These are phyloP conservation scores for Xylariaceae sp. DNA, from an alignment of 2,329 filamentous ascomycete genomes.

Conservation along the genomic window DNA sequence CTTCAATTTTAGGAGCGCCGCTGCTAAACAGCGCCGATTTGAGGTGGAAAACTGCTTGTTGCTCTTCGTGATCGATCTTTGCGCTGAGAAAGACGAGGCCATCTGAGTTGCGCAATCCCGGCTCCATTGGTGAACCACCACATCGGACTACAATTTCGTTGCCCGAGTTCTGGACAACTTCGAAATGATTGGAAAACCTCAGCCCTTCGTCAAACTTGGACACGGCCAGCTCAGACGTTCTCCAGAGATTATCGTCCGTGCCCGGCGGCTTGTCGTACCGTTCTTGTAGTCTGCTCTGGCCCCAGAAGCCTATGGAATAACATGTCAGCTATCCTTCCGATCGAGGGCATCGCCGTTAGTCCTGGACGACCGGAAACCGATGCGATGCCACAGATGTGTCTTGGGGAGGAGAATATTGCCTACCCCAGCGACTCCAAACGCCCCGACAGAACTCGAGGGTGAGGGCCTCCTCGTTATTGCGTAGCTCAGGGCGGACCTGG, in stretches of 20 bases:
- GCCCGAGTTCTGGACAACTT: slow-evolving; percentile 29
- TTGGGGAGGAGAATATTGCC: slow-evolving; percentile 22
- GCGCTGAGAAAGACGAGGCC: slow-evolving; percentile 30
- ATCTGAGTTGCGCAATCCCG: slow-evolving; percentile 28
- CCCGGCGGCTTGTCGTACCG: slow-evolving; percentile 29
- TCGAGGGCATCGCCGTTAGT: background rate
- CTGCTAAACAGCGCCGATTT: slow-evolving; percentile 31
- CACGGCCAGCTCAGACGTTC: slow-evolving; percentile 25
- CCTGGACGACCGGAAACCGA: no score
- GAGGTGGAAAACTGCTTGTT: slow-evolving; percentile 28
- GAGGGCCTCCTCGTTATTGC: slow-evolving; percentile 55
- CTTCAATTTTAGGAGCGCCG: slow-evolving; percentile 18
- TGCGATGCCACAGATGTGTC: no score
- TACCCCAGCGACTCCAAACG: slow-evolving; percentile 64
- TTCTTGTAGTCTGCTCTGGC: slow-evolving; percentile 29
- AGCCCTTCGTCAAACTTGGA: slow-evolving; percentile 25
- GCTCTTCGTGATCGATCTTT: slow-evolving; percentile 26
- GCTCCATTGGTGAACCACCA: slow-evolving; percentile 27
- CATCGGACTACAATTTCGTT: slow-evolving; percentile 30
- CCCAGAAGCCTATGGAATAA: slow-evolving; percentile 43
- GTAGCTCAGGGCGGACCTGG: slow-evolving; percentile 61
- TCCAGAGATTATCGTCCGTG: slow-evolving; percentile 30
- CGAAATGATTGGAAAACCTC: slow-evolving; percentile 32
- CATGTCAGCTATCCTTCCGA: slow-evolving; percentile 3
- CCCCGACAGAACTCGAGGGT: slow-evolving; percentile 64